Percentiles rank a stretch among this genome's conserved stretches.
phyloP scores from a whole-genome alignment of 1,284 basidiomycete genomes.

The Sporisorium scitamineum region DNA sequence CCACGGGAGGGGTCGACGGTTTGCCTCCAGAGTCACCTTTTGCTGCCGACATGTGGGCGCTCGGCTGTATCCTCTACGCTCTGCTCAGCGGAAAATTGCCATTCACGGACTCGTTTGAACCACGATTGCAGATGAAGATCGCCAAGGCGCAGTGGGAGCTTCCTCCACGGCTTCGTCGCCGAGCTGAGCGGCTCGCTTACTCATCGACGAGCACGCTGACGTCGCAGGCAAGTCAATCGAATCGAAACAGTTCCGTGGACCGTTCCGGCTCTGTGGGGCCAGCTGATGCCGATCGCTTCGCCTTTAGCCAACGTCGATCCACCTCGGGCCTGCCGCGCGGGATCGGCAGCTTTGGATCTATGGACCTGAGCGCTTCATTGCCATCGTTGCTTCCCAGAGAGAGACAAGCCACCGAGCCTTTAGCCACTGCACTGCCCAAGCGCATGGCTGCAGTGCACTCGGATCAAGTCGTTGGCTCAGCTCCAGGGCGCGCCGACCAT shows the following conservation, averaged over 20 bases:
- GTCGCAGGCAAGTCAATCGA: slow-evolving; percentile 21
- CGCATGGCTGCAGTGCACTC: slow-evolving; percentile 31
- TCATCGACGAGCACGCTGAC: slow-evolving; percentile 29
- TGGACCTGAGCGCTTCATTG: slow-evolving; percentile 54
- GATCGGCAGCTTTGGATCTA: slow-evolving; percentile 9
- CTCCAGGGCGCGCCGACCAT: slow-evolving; percentile 44
- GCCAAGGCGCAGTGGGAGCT: slow-evolving; percentile 60
- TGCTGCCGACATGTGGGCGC: slow-evolving; percentile 63
- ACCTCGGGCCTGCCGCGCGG: slow-evolving; percentile 11
- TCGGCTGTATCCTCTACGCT: slow-evolving; percentile 64
- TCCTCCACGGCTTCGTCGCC: slow-evolving; percentile 50
- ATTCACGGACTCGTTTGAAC: slow-evolving; percentile 61
- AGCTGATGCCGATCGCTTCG: slow-evolving; percentile 24
- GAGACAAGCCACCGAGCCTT: slow-evolving; percentile 28
- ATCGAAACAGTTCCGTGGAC: slow-evolving; percentile 20
- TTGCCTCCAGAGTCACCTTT: slow-evolving; percentile 46
- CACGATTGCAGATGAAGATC: slow-evolving; percentile 62
- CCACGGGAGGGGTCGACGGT: slow-evolving; percentile 8
- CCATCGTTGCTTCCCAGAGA: slow-evolving; percentile 39
- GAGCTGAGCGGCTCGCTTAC: slow-evolving; percentile 36
- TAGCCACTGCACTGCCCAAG: slow-evolving; percentile 2
- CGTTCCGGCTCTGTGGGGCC: slow-evolving; percentile 25
- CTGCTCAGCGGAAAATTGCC: slow-evolving; percentile 58
- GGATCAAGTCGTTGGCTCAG: slow-evolving; percentile 49
- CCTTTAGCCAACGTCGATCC: slow-evolving; percentile 30